A percentile compares a stretch with the other conserved stretches of the same genome.
phyloP scores from a whole-genome alignment of 2,329 filamentous ascomycete genomes.

The Xylaria sp. region DNA sequence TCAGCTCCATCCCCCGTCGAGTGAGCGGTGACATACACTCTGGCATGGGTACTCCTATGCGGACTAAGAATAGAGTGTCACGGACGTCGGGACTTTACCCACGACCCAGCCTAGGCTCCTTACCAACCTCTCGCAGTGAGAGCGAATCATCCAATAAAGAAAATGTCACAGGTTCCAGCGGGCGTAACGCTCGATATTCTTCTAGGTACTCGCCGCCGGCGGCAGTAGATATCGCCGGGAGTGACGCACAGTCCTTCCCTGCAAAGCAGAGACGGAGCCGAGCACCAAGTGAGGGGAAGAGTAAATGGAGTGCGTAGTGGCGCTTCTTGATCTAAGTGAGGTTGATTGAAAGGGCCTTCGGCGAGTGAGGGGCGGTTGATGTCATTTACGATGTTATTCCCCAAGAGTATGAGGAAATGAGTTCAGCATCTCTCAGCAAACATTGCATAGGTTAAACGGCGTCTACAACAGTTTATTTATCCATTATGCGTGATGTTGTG shows the following conservation, averaged over 20 bases:
- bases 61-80: constrained; percentile 32
- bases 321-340: constrained; percentile 22
- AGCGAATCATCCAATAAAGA: constrained; percentile 39
- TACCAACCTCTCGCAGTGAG: constrained; percentile 33
- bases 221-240: constrained; percentile 3
- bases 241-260: constrained; percentile 18
- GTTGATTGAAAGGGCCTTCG: background rate
- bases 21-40: constrained; percentile 31
- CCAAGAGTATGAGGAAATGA: constrained; percentile 14
- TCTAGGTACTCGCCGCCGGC: constrained; percentile 29
- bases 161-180: constrained; percentile 28
- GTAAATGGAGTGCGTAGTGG: constrained; percentile 35
- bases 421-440: background rate
- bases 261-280: constrained; percentile 34
- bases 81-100: constrained; percentile 32
- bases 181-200: constrained; percentile 27
- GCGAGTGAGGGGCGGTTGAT: background rate
- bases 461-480: constrained; percentile 15
- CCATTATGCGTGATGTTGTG: constrained; percentile 6
- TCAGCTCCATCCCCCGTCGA: constrained; percentile 36
- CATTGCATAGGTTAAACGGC: constrained; percentile 16
- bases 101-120: constrained; percentile 31
- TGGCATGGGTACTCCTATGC: constrained; percentile 11
- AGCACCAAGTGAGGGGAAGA: constrained; percentile 36
- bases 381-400: constrained; percentile 1